These are phyloP conservation scores for Cucumis cinereus DNA, from an alignment of 306 rosid genomes.

Conservation along the genomic window DNA sequence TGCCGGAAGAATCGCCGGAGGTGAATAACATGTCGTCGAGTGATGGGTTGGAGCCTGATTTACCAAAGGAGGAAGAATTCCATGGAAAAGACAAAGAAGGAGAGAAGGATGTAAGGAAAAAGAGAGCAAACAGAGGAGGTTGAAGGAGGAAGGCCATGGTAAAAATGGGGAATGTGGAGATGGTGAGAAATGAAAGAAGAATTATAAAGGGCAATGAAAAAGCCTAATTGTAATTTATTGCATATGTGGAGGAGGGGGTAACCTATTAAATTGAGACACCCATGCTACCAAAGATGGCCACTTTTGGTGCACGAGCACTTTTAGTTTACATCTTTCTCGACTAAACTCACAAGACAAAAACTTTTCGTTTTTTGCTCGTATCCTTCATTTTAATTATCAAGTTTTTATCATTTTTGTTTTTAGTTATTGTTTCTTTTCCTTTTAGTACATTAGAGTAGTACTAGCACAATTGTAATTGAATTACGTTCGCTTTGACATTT, in stretches of 20 bases:
- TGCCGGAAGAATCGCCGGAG: background rate
- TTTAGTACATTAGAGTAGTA: too few species aligned
- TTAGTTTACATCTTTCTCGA: background rate
- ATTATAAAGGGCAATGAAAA: background rate
- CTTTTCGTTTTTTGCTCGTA: too few species aligned
- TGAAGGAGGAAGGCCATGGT: background rate
- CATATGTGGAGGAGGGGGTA: background rate
- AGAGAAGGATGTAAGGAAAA: background rate
- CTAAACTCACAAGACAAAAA: too few species aligned
- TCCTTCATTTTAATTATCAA: too few species aligned
- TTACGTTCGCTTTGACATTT: too few species aligned
- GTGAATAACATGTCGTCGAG: background rate
- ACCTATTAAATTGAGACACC: background rate
- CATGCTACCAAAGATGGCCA: background rate
- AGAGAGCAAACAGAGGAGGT: background rate
- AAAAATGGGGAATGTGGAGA: background rate
- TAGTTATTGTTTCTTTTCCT: too few species aligned
- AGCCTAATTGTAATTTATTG: background rate
- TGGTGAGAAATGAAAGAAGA: background rate
- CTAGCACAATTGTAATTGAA: too few species aligned
- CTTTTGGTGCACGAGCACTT: background rate
- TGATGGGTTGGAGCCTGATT: background rate
- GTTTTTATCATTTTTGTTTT: too few species aligned
- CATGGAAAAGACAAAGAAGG: background rate
- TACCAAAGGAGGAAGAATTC: background rate